phyloP scores from a whole-genome alignment of 495 filamentous ascomycete species.

The Saxophila tyrrhenica region DNA sequence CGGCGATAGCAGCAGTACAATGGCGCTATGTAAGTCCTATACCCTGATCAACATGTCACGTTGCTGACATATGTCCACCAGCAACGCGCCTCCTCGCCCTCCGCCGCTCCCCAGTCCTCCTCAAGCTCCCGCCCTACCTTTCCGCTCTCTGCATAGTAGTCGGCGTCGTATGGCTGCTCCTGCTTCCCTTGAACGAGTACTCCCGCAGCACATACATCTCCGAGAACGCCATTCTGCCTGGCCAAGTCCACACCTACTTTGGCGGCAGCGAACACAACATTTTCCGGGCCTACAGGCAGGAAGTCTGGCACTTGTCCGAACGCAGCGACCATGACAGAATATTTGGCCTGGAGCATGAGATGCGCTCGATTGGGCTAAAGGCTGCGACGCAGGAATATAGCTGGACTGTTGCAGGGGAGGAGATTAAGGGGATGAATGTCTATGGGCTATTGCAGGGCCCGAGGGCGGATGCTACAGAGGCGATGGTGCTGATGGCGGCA shows the following conservation, averaged over 20 bases:
- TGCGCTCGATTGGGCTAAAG: slow-evolving; percentile 50
- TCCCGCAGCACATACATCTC: slow-evolving; percentile 91
- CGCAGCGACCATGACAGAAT: slow-evolving; percentile 5
- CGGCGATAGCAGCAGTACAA: background rate
- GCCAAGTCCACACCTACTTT: slow-evolving; percentile 96
- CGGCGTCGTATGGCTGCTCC: slow-evolving; percentile 81
- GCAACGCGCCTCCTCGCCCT: slow-evolving; percentile 33
- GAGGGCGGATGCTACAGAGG: slow-evolving; percentile 94
- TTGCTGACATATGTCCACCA: too few species aligned
- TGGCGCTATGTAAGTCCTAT: slow-evolving; percentile 10
- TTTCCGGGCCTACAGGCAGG: slow-evolving; percentile 82
- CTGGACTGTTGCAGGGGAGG: slow-evolving; percentile 62
- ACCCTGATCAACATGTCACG: too few species aligned
- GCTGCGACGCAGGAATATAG: slow-evolving; percentile 74
- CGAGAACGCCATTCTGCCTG: slow-evolving; percentile 90
- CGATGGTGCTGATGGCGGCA: slow-evolving; percentile 79
- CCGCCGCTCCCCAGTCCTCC: slow-evolving; percentile 55
- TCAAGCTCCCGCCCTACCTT: slow-evolving; percentile 67
- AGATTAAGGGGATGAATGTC: slow-evolving; percentile 72
- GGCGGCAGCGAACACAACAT: slow-evolving; percentile 90
- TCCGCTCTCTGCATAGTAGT: slow-evolving; percentile 79
- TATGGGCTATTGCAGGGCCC: slow-evolving; percentile 95
- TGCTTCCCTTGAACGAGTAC: slow-evolving; percentile 88
- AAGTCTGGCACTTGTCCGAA: slow-evolving; percentile 46
- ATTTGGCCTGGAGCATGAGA: slow-evolving; percentile 4